Percentiles rank a stretch among this genome's conserved stretches.
Evolutionary conservation across 1,284 basidiomycete species (phyloP).

Genomic region (Pterula multifida): DNA sequence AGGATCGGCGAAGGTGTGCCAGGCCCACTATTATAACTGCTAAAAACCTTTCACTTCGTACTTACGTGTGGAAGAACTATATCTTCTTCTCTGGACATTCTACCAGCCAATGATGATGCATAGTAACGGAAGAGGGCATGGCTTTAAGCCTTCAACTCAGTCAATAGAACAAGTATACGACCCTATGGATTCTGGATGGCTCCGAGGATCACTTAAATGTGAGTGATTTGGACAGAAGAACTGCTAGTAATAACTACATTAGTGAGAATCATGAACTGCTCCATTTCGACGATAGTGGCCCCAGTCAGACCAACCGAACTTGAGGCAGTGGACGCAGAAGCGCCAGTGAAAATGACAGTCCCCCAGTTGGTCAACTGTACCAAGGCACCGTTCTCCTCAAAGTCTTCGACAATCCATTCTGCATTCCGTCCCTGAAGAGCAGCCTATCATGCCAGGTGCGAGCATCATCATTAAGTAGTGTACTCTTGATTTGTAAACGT

Average conservation of each 20-base stretch:
- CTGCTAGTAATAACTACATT: not conserved
- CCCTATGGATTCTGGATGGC: too few species aligned
- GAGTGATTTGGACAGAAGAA: not conserved
- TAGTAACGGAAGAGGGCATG: too few species aligned
- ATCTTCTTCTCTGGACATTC: too few species aligned
- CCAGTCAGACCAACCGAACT: conserved; percentile 13
- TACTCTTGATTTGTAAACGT: not conserved
- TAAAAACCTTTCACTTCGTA: too few species aligned
- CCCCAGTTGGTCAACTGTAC: conserved; percentile 27
- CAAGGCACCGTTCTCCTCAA: conserved; percentile 16
- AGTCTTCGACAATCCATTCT: conserved; percentile 27
- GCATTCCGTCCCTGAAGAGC: conserved; percentile 22
- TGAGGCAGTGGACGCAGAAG: conserved; percentile 9
- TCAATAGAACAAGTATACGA: too few species aligned
- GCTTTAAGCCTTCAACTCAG: too few species aligned
- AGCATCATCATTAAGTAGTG: not conserved
- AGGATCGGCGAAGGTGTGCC: too few species aligned
- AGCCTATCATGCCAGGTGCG: not conserved
- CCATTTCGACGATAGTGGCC: conserved; percentile 18
- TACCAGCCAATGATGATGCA: too few species aligned
- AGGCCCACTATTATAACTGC: too few species aligned
- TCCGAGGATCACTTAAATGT: not conserved
- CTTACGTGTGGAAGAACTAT: too few species aligned
- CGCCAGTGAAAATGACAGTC: conserved; percentile 19
- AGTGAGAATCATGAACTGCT: conserved; percentile 19